Evolutionary conservation across 495 filamentous ascomycete species (phyloP), one percentile per base, ranked within the genome.

Genomic region (Penicillium paradoxum): DNA sequence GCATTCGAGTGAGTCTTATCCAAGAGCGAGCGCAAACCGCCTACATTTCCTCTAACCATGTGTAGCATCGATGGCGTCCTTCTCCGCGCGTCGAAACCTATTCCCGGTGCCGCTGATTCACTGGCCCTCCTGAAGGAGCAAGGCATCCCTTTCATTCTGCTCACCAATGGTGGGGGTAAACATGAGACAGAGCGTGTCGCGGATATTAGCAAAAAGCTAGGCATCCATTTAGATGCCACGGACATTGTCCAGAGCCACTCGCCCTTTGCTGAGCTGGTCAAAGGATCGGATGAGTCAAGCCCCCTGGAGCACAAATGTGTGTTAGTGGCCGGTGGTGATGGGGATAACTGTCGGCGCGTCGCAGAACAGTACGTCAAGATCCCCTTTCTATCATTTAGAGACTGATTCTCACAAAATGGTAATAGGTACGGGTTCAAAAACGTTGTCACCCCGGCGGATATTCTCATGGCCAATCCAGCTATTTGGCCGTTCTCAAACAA

Each of bases 31-130:
- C 39, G 38, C 21, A 46, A 39, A 13, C 3, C 40, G 7, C 40
- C 29, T 29, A 5, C 9, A 19, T 46, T n/a, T n/a, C n/a, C n/a
- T n/a, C 49, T 52, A 45, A 61, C 17, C 15, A 2, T 33, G 15
- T 22, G 11, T 46, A 96, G 90, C 67, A 95, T 97, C 63, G 93
- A 99, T 66, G 95, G 95, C 54, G 95, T 99, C 22, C 85, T 99
- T 17, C 78, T 96, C n/a, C 90, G 91, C 64, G 83, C 85, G 56
- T 82, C 86, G 0, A 81, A 80, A 48, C 85, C 91, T 8, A 83
- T 96, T 30, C 85, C 91, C n/a, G 83, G 84, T 29, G 95, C 95
- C 0, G 73, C 81, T n/a, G 73, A 85, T 52, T 77, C 91, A 13
- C 78, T 99, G n/a, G 58, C 65, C 11, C 82, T 81, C 55, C 83